Base-by-base conservation (phyloP, 2,329 filamentous ascomycete species). In the Aspergillus sp. region DNA sequence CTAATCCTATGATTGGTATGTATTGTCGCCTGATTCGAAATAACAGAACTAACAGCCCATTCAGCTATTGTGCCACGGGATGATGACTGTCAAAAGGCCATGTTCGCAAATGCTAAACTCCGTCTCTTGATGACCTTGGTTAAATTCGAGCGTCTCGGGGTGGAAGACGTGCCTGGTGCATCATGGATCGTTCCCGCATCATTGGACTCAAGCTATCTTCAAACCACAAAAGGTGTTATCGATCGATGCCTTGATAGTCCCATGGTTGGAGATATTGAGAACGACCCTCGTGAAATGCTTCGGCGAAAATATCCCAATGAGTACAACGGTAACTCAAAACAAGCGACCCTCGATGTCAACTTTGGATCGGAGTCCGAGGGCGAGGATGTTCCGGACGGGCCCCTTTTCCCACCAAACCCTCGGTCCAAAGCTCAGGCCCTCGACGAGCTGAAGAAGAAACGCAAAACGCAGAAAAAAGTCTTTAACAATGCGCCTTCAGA, bases 51-150 rank as follows among this genome's bases (percentile, higher is more conserved):
- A 55, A 55, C 22, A 10, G 3, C 20, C 7, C 10, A 10, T 18
- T 32, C 67, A 89, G 85, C 77, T 57, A 77, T 92, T 55, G 84
- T 82, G 54, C 82, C 90, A 0, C 86, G 89, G 58, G 86, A 84
- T 47, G 85, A 90, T 50, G 82, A 85, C 52, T 86, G 87, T 46
- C 87, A 87, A 54, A 84, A 83, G 22, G 89, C 91, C 26, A 87
- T 96, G 77, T 96, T 96, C 80, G 96, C 92, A 71, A 96, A 98
- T 74, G 88, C 90, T 10, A 89, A 94, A 69, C 83, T 98, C 2
- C 89, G 93, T 36, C 86, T 98, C 1, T 84, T 99, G 3, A 89
- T 98, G 84, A 88, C 82, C 1, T 82, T 95, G 0, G 81, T 89
- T 18, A 90, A 90, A 0, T 85, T 96, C 62, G 82, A 89, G 68